These are phyloP conservation scores for Podospora sp. DNA, from an alignment of 495 filamentous ascomycete species.

Conservation along the genomic window DNA sequence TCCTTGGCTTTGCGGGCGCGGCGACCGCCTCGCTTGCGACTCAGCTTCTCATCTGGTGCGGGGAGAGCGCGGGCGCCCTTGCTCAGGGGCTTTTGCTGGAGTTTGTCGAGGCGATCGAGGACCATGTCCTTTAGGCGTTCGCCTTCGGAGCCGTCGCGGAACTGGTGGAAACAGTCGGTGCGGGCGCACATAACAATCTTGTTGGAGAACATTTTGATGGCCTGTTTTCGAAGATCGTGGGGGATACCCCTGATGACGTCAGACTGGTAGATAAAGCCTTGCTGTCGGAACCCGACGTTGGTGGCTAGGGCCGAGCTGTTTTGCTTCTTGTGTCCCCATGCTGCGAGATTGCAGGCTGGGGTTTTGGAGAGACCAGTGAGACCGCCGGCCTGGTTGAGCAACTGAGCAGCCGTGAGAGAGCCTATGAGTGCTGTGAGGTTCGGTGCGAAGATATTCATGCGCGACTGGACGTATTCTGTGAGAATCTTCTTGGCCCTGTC, in stretches of 20 bases:
- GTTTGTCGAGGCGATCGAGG: conserved; percentile 86
- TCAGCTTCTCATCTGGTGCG: conserved; percentile 93
- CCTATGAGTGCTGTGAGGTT: conserved; percentile 93
- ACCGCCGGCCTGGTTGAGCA: conserved; percentile 91
- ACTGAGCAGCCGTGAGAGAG: conserved; percentile 91
- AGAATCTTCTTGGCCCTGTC: conserved; percentile 85
- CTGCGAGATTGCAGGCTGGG: conserved; percentile 87
- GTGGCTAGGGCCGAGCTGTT: conserved; percentile 86
- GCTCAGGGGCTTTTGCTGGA: conserved; percentile 91
- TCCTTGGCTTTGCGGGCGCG: conserved; percentile 95
- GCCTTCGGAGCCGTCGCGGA: conserved; percentile 79
- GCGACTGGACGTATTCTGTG: conserved; percentile 94
- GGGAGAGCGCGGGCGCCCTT: conserved; percentile 86
- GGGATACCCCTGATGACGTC: conserved; percentile 82
- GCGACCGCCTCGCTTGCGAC: conserved; percentile 88
- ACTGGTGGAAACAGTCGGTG: conserved; percentile 82
- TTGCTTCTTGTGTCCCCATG: conserved; percentile 85
- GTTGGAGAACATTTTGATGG: conserved; percentile 91
- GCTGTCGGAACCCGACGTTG: conserved; percentile 87
- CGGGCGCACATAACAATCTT: conserved; percentile 92
- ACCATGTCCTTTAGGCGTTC: conserved; percentile 82
- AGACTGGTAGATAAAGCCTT: conserved; percentile 92
- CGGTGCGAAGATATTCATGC: conserved; percentile 94
- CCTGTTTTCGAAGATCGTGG: conserved; percentile 85
- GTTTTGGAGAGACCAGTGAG: conserved; percentile 86